Evolutionary conservation across 2,329 filamentous ascomycete genomes (phyloP).

Genomic region (Trichoderma simmonsii): DNA sequence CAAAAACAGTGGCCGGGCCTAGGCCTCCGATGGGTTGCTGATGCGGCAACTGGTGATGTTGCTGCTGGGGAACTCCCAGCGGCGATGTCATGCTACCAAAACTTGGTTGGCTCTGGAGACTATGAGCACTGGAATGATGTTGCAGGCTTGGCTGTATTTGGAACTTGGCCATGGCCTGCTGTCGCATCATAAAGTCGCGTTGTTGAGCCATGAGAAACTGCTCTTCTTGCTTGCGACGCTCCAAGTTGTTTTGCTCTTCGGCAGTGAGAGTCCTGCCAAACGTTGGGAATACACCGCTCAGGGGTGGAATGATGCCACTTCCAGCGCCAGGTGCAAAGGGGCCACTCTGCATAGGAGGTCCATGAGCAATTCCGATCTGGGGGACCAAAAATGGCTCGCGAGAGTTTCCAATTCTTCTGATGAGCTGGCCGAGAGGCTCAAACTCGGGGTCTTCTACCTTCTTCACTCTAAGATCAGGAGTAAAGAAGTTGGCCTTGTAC

Average conservation of each 20-base stretch:
- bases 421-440: constrained; percentile 90
- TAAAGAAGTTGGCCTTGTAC: constrained; percentile 99
- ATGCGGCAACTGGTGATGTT: constrained; percentile 31
- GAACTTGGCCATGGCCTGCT: constrained; percentile 74
- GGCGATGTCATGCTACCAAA: constrained; percentile 94
- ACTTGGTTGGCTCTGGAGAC: constrained; percentile 93
- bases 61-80: constrained; percentile 52
- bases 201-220: constrained; percentile 96
- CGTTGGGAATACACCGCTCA: constrained; percentile 89
- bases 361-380: constrained; percentile 92
- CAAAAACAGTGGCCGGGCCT: constrained; percentile 69
- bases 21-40: constrained; percentile 56
- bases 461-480: constrained; percentile 88
- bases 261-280: constrained; percentile 96
- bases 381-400: constrained; percentile 96
- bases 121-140: constrained; percentile 93
- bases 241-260: constrained; percentile 95
- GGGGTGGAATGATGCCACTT: constrained; percentile 75
- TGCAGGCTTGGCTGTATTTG: constrained; percentile 63
- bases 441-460: constrained; percentile 92
- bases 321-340: constrained; percentile 48
- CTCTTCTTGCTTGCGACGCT: constrained; percentile 95
- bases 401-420: constrained; percentile 93
- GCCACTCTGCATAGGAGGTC: constrained; percentile 57
- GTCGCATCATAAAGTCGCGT: constrained; percentile 85